Evolutionary conservation across 2,329 filamentous ascomycete genomes (phyloP).

Genomic region (Aspergillus clavatus): DNA sequence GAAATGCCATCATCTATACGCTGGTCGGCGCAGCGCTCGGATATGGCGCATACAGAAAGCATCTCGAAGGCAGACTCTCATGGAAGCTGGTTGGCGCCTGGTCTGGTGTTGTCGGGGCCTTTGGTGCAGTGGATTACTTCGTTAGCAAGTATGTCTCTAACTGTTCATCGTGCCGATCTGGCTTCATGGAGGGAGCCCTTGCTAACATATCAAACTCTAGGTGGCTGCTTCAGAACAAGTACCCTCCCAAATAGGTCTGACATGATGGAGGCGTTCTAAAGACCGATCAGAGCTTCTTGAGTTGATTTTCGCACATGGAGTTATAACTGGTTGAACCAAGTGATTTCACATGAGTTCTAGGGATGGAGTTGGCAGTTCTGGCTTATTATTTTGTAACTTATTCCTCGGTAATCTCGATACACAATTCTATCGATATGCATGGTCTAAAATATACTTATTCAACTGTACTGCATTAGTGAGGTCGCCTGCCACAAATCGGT

Average conservation of each 20-base stretch:
- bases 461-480: no score
- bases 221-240: conserved; percentile 50
- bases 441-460: no score
- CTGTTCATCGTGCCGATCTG: neutral
- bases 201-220: conserved; percentile 25
- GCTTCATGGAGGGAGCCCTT: neutral
- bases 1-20: conserved; percentile 42
- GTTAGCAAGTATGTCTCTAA: conserved; percentile 44
- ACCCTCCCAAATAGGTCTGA: conserved; percentile 42
- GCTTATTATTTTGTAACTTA: neutral
- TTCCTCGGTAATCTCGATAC: neutral
- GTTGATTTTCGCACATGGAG: neutral
- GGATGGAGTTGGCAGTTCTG: neutral
- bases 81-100: conserved; percentile 43
- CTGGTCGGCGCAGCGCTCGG: conserved; percentile 40
- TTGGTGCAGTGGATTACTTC: conserved; percentile 45
- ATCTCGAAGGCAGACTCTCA: conserved; percentile 42
- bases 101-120: conserved; percentile 41
- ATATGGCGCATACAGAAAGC: conserved; percentile 46
- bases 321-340: neutral
- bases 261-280: neutral
- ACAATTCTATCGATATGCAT: neutral
- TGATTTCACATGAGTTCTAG: neutral
- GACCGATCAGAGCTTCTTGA: neutral
- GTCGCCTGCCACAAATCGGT: no score